Base-by-base conservation (phyloP, 768 basidiomycete genomes). In the Piloderma croceum region DNA sequence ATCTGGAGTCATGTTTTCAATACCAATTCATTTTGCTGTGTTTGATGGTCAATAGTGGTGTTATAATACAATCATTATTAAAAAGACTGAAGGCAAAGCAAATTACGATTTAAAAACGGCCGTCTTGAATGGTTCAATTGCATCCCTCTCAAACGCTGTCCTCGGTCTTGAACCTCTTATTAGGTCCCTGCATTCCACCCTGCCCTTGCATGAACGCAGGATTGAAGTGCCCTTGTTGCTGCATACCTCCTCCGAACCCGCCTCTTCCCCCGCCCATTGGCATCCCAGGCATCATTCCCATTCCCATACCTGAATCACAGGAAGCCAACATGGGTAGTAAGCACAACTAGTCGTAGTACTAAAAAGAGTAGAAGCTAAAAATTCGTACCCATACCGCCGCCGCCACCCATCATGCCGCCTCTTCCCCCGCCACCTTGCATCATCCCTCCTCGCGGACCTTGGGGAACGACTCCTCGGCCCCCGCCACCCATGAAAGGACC, bases 201-300 rank as follows among this genome's bases (percentile, higher is more conserved):
- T 53, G 6, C 42, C 53, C 65, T 53, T 70, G 73, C 68, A 81
- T 77, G 57, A 87, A 86, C 17, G 81, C 79, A 3, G 83, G 82
- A 56, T 85, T 85, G 66, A 82, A 79, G 63, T 86, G 81, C 12
- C 82, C 81, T 52, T 70, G 70, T 34, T 67, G 62, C 47, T 62
- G 67, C 45, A 64, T 69, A 57, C 69, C 71, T 33, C 71, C 71
- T 37, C 75, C 71, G 39, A 74, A 60, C 38, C 69, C 70, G 19
- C 63, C 71, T n/a, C n/a, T n/a, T 58, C 62, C 49, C 35, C 61
- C 56, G 24, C 64, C 71, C 64, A 69, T 64, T 24, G 53, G 50
- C 35, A 56, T 58, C 39, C 49, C 64, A 40, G 63, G 59, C 67
- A 76, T 69, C 68, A 72, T 73, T 29, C n/a, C n/a, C n/a, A 10